Percentiles rank a stretch among this genome's conserved stretches.
phyloP scores from a whole-genome alignment of 208 protist species.

The Acanthamoeba lugdunensis region DNA sequence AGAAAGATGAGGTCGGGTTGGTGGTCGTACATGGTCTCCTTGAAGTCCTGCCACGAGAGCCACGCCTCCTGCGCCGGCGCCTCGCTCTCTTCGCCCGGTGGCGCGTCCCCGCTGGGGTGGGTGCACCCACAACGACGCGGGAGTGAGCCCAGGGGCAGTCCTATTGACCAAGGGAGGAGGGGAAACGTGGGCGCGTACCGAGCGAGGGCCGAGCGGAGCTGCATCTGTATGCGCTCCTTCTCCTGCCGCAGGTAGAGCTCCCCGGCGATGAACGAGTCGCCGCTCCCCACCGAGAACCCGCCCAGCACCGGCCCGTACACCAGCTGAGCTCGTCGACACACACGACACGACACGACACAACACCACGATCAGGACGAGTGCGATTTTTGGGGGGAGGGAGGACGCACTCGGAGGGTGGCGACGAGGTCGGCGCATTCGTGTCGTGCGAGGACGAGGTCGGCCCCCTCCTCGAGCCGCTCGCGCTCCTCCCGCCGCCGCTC shows the following conservation, averaged over 20 bases:
- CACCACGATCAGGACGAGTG: no score
- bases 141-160: no score
- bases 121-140: no score
- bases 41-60: conserved; percentile 32
- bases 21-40: conserved; percentile 44
- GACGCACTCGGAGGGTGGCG: background rate
- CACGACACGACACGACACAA: no score
- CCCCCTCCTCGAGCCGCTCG: conserved; percentile 1
- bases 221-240: conserved; percentile 31
- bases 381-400: no score
- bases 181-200: background rate
- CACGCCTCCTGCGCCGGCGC: background rate
- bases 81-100: background rate
- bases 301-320: no score
- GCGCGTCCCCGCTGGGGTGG: background rate
- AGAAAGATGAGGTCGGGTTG: conserved; percentile 52
- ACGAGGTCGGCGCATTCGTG: background rate
- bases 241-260: conserved; percentile 24
- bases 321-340: no score
- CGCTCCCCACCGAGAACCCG: background rate
- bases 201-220: background rate
- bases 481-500: conserved; percentile 17
- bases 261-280: background rate
- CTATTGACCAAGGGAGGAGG: no score
- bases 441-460: background rate